Base-by-base conservation (phyloP, 2,329 filamentous ascomycete species). In the Alternaria ventricosa region DNA sequence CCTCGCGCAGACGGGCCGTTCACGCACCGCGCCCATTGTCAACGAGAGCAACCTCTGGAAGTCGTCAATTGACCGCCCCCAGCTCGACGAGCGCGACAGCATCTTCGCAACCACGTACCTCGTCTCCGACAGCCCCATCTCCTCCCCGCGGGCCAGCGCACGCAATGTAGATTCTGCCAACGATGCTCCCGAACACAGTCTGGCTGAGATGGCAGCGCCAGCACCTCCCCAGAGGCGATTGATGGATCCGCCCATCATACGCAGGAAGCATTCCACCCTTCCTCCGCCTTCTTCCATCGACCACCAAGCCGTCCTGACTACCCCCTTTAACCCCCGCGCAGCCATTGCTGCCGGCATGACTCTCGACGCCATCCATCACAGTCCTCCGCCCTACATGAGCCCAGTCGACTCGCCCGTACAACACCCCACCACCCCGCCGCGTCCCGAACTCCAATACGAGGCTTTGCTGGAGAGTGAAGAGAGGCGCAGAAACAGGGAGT, bases 101-200 rank as follows among this genome's bases (percentile, higher is more conserved):
- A 89, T 89, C 75, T 89, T 89, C 72, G 87, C 87, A 56, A 89
- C 87, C 33, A 87, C 87, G 68, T 89, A 89, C 75, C 78, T 85
- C 1, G 81, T 82, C 63, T 83, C 84, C 57, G 84, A 85, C 65
- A 85, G 80, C 71, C 83, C 84, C 67, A 75, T 73, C 18, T 73
- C 77, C 23, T 79, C 80, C 10, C 78, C 78, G 20, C 71, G 67
- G 73, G 64, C 80, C 80, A 68, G 60, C 62, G 69, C 72, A 60
- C 66, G 62, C 64, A 67, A 62, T 51, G 33, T 58, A 50, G 57
- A 67, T 30, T 8, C 65, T 30, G 49, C 65, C 64, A 65, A 78
- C 66, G 69, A 79, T 76, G 75, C 72, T 51, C 67, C 72, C 49
- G 67, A 73, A 57, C 61, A 73, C 62, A 62, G 55, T 43, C 62